Evolutionary conservation across 176 grass and related monocot genomes (phyloP).

Genomic region (Bromus sterilis): DNA sequence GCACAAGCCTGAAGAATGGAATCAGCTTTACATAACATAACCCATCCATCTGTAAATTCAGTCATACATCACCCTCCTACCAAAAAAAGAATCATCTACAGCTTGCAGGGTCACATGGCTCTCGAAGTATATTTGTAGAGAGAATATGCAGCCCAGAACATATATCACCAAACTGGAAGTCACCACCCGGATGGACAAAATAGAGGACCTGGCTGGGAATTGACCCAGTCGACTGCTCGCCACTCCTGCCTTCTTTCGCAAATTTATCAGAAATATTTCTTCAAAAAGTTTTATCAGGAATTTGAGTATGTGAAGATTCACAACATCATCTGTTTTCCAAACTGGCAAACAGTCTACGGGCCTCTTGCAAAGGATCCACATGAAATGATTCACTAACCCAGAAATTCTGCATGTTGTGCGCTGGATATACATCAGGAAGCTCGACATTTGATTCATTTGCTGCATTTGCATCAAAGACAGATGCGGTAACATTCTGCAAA

Average conservation of each 20-base stretch:
- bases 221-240: neutral
- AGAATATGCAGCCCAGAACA: neutral
- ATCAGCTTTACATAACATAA: neutral
- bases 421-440: constrained; percentile 24
- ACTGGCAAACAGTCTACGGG: constrained; percentile 40
- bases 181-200: neutral
- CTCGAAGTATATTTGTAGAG: neutral
- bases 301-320: neutral
- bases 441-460: constrained; percentile 23
- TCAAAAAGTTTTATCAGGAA: neutral
- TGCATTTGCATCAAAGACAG: constrained; percentile 24
- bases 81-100: neutral
- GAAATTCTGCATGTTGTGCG: constrained; percentile 38
- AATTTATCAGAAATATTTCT: neutral
- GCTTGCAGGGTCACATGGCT: neutral
- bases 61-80: neutral
- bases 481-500: constrained; percentile 59
- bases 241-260: neutral
- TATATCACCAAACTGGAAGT: neutral
- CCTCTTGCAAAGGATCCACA: constrained; percentile 68
- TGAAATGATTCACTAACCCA: constrained; percentile 58
- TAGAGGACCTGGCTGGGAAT: neutral
- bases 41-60: neutral
- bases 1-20: neutral
- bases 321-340: constrained; percentile 24